Base-by-base conservation (phyloP, 148 eudicot species). In the Rhododendron kiyosumense region DNA sequence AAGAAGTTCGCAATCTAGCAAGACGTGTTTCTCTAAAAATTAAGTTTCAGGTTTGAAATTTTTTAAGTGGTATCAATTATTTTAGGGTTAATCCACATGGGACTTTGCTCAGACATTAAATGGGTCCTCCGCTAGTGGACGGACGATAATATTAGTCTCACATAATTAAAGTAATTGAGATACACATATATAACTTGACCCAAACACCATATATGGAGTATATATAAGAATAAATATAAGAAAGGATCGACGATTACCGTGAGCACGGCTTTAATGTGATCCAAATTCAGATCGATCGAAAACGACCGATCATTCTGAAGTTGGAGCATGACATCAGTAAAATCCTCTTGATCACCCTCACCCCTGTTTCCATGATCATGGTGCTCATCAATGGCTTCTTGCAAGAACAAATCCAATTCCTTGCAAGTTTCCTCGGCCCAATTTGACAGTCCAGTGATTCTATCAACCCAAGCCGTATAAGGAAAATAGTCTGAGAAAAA, bases 401-500 rank as follows among this genome's bases (percentile, higher is more conserved):
- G 83, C 1, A 15, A 80, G 84, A 82, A 59, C 73, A 7, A 5
- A 13, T 82, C 84, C 49, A 82, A 20, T 34, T 28, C 49, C 49
- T 36, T 57, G 84, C 63, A 82, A 82, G 32, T 82, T 38, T 59
- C 36, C 30, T 82, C 73, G 59, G 61, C 48, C 74, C 71, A n/a
- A 26, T 15, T 13, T 7, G 13, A 36, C 7, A 8, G 30, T 38
- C 84, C 84, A 22, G 73, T 36, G 46, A 82, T n/a, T 34, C 30
- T 10, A 38, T 82, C 84, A 82, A 82, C 30, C 84, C 84, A 82
- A 18, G 73, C 73, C 74, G 61, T 57, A 3, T 17, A 59, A 17
- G 84, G 84, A 36, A 82, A 82, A 61, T 82, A 61, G 30, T 82
- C 84, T 9, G 84, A 82, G 28, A 59, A 22, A 36, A 20, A 59